These are phyloP conservation scores for Allium cepa DNA, from an alignment of 106 monocot species.

Conservation along the genomic window DNA sequence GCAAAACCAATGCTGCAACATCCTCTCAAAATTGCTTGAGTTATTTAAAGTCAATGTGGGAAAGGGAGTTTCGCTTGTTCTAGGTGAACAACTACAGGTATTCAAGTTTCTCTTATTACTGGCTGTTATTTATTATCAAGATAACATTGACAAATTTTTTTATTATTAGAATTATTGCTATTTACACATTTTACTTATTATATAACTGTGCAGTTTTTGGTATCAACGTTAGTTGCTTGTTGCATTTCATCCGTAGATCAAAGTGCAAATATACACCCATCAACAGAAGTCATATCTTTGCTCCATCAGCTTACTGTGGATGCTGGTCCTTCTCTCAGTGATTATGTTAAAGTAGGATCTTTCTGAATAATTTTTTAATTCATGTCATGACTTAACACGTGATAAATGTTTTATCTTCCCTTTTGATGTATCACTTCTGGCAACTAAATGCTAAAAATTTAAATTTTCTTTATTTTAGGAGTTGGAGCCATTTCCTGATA, in stretches of 20 bases:
- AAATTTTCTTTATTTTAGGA: conserved; percentile 31
- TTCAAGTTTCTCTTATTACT: background rate
- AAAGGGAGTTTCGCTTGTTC: conserved; percentile 29
- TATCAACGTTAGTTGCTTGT: conserved; percentile 83
- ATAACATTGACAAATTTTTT: no score
- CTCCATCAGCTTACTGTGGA: conserved; percentile 81
- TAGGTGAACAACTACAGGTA: conserved; percentile 95
- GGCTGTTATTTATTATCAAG: background rate
- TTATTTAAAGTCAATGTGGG: conserved; percentile 28
- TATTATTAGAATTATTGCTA: background rate
- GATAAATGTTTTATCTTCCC: no score
- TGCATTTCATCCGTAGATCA: conserved; percentile 32
- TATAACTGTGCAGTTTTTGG: conserved; percentile 44
- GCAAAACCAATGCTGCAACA: conserved; percentile 73
- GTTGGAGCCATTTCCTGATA: conserved; percentile 79
- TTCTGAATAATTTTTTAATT: no score
- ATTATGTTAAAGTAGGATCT: conserved; percentile 60
- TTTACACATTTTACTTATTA: background rate
- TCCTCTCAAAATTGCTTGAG: conserved; percentile 55
- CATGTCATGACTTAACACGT: no score
- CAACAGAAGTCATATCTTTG: conserved; percentile 51
- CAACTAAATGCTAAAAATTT: background rate
- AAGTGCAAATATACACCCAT: conserved; percentile 10
- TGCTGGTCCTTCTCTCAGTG: conserved; percentile 54
- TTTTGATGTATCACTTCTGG: no score